Evolutionary conservation across 2,329 filamentous ascomycete genomes (phyloP), one percentile per base, ranked within the genome.

Genomic region (Apiospora koreana): DNA sequence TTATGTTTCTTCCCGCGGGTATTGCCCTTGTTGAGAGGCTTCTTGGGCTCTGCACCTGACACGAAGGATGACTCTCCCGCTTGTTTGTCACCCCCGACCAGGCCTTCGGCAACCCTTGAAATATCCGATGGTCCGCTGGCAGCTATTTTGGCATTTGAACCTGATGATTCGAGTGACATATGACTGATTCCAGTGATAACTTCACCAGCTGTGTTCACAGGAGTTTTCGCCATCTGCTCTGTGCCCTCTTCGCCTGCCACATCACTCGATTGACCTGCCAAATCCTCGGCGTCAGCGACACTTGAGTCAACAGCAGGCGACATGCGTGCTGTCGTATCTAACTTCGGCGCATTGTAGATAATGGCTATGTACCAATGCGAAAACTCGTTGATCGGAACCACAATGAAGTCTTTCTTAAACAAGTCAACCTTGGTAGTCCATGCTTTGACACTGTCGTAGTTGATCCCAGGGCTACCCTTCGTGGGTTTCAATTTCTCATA

Each of bases 321-420:
- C 9, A 89, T 77, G n/a, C 18, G 14, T 25, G 35, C 66, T 2
- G 66, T 25, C 5, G 28, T 41, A 21, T 48, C 43, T 28, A 96
- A 85, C 68, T 87, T 90, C 3, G 89, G 88, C 2, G 95, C 87
- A 76, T 99, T 97, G 86, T 94, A 97, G 68, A 99, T 95, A 69
- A 99, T 95, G 18, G 94, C 94, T 74, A 98, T 84, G 81, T 96
- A 98, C 96, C 97, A 99, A 80, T 99, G 96, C 1, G 86, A 83
- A 74, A 89, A 85, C 78, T 98, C 93, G 76, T 97, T 97, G 79
- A 99, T 94, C 0, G 96, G 96, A 8, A 99, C 92, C 14, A 98
- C 87, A 71, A 98, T 91, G 79, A 95, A 98, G 78, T 97, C 94
- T 75, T 93, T 94, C 7, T 86, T 87, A 76, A 98, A 93, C 10